Evolutionary conservation across 306 rosid genomes (phyloP), one percentile per base, ranked within the genome.

Genomic region (Cucurbita moschata): DNA sequence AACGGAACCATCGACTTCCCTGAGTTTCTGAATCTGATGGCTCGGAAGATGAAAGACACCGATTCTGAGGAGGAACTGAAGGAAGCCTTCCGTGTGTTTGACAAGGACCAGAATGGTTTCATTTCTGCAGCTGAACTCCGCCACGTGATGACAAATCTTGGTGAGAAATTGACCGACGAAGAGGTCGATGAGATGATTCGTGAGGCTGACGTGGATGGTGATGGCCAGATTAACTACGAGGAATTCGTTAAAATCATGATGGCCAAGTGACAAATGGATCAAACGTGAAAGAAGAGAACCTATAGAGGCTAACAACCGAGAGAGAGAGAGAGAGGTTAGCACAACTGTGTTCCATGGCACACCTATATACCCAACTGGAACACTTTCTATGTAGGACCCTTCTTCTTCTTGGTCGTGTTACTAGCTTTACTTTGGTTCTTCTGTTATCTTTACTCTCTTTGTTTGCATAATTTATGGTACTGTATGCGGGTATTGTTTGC

Each of bases 121-220:
- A 90, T 90, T 79, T 87, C 96, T 42, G 96, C 96, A 4, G 96
- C 96, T 42, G 96, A 90, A 85, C 90, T 90, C 44, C 92, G 96
- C 73, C 96, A 87, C 19, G 96, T 90, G 13, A 87, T 90, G 96
- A 87, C 92, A 47, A 90, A 90, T 70, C 92, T 90, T 0, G 96
- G 96, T 0, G 96, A 90, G 88, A 89, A 90, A 86, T 87, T 90
- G 86, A 90, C 96, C 0, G 96, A 90, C 18, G 96, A 90, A 61
- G 91, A 86, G 63, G 90, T 87, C 6, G 92, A 89, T 13, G 96
- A 89, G 85, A 89, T 89, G 96, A 89, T 89, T 15, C 96, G 92
- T 0, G 96, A 89, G 83, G 96, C 96, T 15, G 96, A 89, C 35
- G 90, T 83, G 52, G 92, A 89, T 37, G 96, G 96, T 18, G 96